Base-by-base conservation (phyloP, 2,329 filamentous ascomycete species). In the Pestalotiopsis sp. region DNA sequence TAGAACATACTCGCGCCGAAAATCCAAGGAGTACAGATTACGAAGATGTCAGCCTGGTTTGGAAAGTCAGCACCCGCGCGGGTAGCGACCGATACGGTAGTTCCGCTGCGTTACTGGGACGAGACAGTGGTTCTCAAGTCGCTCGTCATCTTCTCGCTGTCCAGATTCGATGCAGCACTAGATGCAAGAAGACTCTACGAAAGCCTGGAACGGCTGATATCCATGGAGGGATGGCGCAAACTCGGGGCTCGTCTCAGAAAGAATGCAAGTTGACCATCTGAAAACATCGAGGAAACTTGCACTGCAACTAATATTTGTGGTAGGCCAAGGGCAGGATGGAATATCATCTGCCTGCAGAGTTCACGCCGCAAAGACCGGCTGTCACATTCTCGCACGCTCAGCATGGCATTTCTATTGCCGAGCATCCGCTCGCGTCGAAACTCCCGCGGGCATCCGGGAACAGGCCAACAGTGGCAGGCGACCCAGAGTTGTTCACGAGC, bases 311-410 rank as follows among this genome's bases (percentile, higher is more conserved):
- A 39, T 20, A 17, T 14, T 56, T 23, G 36, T 6, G 27, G 38
- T 59, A 78, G 76, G 64, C 69, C 5, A 63, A 71, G n/a, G 72
- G 72, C 7, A 75, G 74, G 63, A 77, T 84, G 1, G 82, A 84
- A 69, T 82, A 82, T 65, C 82, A 84, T 69, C 74, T 84, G 57
- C 83, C 82, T 1, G 72, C 73, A 11, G 38, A 71, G 27, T 84
- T 80, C 73, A 76, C 74, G 4, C 72, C 75, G n/a, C 72, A 79
- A n/a, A 75, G 82, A 3, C 85, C 83, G 0, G 80, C 81, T 0
- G 76, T 86, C 2, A 71, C 75, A 9, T 86, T 79, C 71, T 80
- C 80, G 0, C 82, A 83, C 56, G 75, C 73, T 1, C 69, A 70
- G 3, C 74, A 82, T 66, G 75, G 79, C 20, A 74, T 79, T n/a